Conservation (phyloP, 2,329 filamentous ascomycete species). For the Penicillium sp. region DNA sequence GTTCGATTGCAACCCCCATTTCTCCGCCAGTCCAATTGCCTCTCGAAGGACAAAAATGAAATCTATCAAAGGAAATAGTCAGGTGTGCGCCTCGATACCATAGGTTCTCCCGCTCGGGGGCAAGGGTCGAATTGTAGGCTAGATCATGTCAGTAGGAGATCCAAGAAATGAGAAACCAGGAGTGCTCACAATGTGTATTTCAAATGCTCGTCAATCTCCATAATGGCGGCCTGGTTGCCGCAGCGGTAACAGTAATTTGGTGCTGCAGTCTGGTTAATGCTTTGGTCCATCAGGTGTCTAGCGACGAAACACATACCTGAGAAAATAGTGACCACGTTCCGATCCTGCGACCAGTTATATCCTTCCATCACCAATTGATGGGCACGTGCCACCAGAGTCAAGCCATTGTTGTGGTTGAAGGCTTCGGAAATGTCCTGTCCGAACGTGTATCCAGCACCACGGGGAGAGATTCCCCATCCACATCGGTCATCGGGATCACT, state of each 20-base stretch:
- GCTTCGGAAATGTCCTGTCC: conserved; percentile 97
- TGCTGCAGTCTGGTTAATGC: conserved; percentile 41
- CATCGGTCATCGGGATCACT: conserved; percentile 96
- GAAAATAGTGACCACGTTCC: conserved; percentile 98
- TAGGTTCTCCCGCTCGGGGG: conserved; percentile 93
- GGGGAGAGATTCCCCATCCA: conserved; percentile 92
- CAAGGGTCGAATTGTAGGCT: conserved; percentile 99
- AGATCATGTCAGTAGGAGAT: conserved; percentile 10
- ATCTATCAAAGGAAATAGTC: conserved; percentile 88
- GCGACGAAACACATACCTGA: conserved; percentile 61
- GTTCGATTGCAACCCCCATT: conserved; percentile 28
- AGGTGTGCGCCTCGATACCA: conserved; percentile 95
- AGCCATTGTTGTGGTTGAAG: conserved; percentile 98
- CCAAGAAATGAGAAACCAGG: neutral
- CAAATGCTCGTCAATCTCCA: conserved; percentile 99
- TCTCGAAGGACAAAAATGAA: conserved; percentile 30
- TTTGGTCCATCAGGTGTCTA: neutral
- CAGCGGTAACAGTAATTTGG: conserved; percentile 98
- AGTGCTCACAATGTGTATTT: conserved; percentile 96
- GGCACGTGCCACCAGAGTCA: conserved; percentile 91
- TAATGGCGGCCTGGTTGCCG: conserved; percentile 99
- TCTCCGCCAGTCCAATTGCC: conserved; percentile 28
- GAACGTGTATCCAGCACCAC: conserved; percentile 92
- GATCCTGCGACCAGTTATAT: conserved; percentile 98
- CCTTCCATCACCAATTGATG: conserved; percentile 99